Percentiles rank a stretch among this genome's conserved stretches.
Conservation (phyloP, 1,284 basidiomycete genomes). For the Tranzscheliella williamsii region DNA sequence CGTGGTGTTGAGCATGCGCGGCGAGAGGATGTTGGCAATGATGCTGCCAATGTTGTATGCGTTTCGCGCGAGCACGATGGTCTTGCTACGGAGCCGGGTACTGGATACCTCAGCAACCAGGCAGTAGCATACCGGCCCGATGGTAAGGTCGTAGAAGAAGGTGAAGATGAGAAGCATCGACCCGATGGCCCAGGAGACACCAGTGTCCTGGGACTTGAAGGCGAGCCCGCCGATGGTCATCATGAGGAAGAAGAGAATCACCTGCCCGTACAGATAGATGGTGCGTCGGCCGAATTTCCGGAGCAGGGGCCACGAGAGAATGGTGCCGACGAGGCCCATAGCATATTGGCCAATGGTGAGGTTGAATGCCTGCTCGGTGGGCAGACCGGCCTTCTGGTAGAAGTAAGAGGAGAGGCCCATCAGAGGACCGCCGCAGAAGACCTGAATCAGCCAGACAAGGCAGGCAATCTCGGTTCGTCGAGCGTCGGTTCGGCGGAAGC, state of each 20-base stretch:
- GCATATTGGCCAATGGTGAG: conserved; percentile 61
- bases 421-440: conserved; percentile 53
- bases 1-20: conserved; percentile 61
- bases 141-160: conserved; percentile 60
- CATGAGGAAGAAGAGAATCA: conserved; percentile 60
- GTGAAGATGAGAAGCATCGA: conserved; percentile 63
- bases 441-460: conserved; percentile 56
- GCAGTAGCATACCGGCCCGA: conserved; percentile 62
- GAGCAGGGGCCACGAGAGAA: conserved; percentile 63
- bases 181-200: conserved; percentile 61
- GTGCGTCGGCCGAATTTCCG: conserved; percentile 61
- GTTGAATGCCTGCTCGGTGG: conserved; percentile 57
- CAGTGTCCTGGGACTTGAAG: conserved; percentile 6
- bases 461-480: conserved; percentile 63
- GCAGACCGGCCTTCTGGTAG: conserved; percentile 62
- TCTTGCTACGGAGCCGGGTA: conserved; percentile 64
- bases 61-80: conserved; percentile 64
- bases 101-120: conserved; percentile 64
- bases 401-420: conserved; percentile 60
- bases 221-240: conserved; percentile 64
- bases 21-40: conserved; percentile 62
- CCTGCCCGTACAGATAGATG: conserved; percentile 64
- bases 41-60: conserved; percentile 58
- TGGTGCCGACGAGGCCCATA: conserved; percentile 60
- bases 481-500: conserved; percentile 62